Percentiles rank a stretch among this genome's conserved stretches.
Evolutionary conservation across 441 rosid genomes (phyloP).

Genomic region (Pelargonium australe): DNA sequence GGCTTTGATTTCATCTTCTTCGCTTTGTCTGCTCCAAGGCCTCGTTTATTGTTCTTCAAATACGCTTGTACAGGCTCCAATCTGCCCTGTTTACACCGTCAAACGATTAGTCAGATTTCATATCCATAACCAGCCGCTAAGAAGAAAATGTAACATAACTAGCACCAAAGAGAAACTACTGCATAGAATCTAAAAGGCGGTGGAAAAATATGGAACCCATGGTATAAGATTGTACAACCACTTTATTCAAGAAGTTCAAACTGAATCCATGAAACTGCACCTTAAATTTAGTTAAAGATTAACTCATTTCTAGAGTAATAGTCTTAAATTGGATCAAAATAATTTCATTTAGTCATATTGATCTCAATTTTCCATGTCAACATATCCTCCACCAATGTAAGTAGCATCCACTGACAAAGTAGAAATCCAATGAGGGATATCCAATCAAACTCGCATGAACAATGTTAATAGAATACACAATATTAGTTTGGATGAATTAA

Average conservation of each 20-base stretch:
- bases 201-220: neutral
- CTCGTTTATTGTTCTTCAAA: constrained; percentile 64
- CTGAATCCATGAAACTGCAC: neutral
- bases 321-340: neutral
- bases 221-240: neutral
- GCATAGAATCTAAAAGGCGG: neutral
- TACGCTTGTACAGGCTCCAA: constrained; percentile 60
- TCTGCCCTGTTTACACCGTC: constrained; percentile 48
- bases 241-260: neutral
- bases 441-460: neutral
- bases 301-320: neutral
- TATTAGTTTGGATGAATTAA: neutral
- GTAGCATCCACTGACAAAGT: neutral
- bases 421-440: neutral
- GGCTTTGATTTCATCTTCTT: constrained; percentile 37
- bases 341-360: neutral
- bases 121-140: neutral
- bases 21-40: constrained; percentile 54
- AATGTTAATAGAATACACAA: neutral
- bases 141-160: neutral
- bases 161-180: neutral
- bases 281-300: neutral
- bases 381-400: neutral
- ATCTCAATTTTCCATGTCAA: neutral
- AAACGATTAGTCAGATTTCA: neutral